Percentiles rank a stretch among this genome's conserved stretches.
phyloP scores from a whole-genome alignment of 129 eudicot genomes.

The Rutidosis leptorrhynchoides region DNA sequence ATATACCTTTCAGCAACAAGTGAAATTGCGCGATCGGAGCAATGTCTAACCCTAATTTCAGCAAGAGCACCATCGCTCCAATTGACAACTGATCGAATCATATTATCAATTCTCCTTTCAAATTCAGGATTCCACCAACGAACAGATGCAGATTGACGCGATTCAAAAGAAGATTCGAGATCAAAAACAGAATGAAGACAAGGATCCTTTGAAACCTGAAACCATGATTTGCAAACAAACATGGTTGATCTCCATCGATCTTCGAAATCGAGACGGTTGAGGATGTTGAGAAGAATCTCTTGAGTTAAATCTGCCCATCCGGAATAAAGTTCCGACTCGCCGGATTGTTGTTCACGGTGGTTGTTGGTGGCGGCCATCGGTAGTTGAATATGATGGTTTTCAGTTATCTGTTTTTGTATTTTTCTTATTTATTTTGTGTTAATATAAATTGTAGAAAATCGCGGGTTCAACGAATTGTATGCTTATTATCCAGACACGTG shows the following conservation, averaged over 20 bases:
- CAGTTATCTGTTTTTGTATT: background rate
- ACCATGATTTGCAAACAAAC: slow-evolving; percentile 90
- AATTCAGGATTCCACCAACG: slow-evolving; percentile 71
- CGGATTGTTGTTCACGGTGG: slow-evolving; percentile 20
- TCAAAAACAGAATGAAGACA: slow-evolving; percentile 63
- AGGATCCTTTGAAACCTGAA: slow-evolving; percentile 63
- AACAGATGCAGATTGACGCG: slow-evolving; percentile 46
- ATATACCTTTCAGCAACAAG: slow-evolving; percentile 64
- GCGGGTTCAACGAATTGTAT: background rate
- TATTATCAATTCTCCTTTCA: slow-evolving; percentile 58
- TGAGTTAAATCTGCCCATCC: slow-evolving; percentile 88
- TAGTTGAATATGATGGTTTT: slow-evolving; percentile 9
- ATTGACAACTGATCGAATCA: slow-evolving; percentile 57
- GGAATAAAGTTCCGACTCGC: slow-evolving; percentile 37
- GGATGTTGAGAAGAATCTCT: slow-evolving; percentile 78
- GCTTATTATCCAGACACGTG: slow-evolving; percentile 24
- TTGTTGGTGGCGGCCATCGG: slow-evolving; percentile 45
- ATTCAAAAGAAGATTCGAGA: slow-evolving; percentile 57
- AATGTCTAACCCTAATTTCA: slow-evolving; percentile 74
- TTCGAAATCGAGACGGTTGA: slow-evolving; percentile 60
- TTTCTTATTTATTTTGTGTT: background rate
- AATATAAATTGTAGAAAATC: background rate
- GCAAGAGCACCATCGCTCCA: slow-evolving; percentile 60
- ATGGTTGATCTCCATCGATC: slow-evolving; percentile 65
- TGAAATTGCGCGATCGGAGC: slow-evolving; percentile 65